phyloP scores from a whole-genome alignment of 768 basidiomycete genomes.

The Amanita polypyramis region DNA sequence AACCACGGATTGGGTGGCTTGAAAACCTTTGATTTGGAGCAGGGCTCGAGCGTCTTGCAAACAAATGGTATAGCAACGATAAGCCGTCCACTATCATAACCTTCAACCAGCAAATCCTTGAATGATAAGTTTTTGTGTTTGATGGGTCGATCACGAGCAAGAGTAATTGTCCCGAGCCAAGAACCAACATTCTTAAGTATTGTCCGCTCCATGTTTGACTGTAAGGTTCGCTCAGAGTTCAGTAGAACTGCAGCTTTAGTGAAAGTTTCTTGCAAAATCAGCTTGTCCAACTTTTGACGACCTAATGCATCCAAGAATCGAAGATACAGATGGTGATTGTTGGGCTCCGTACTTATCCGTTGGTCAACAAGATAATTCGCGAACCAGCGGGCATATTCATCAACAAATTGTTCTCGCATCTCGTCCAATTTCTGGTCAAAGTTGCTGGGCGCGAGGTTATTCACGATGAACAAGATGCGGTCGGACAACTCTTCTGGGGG shows the following conservation, averaged over 20 bases:
- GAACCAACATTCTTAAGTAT: slow-evolving; percentile 89
- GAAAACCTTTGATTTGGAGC: slow-evolving; percentile 85
- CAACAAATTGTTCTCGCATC: slow-evolving; percentile 77
- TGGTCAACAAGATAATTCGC: slow-evolving; percentile 97
- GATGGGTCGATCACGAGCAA: slow-evolving; percentile 89
- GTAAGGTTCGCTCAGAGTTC: slow-evolving; percentile 86
- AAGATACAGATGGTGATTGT: slow-evolving; percentile 93
- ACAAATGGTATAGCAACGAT: slow-evolving; percentile 96
- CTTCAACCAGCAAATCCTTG: slow-evolving; percentile 96
- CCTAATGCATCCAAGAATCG: slow-evolving; percentile 85
- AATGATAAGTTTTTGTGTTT: slow-evolving; percentile 89
- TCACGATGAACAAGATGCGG: slow-evolving; percentile 94
- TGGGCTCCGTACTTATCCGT: slow-evolving; percentile 90
- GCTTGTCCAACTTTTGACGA: slow-evolving; percentile 51
- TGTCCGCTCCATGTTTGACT: slow-evolving; percentile 75
- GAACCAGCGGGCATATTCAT: slow-evolving; percentile 87
- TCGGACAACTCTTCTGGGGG: slow-evolving; percentile 88
- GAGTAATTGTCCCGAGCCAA: slow-evolving; percentile 90
- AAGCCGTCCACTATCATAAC: slow-evolving; percentile 84
- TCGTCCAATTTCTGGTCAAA: slow-evolving; percentile 82
- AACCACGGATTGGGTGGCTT: slow-evolving; percentile 97
- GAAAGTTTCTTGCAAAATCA: slow-evolving; percentile 91
- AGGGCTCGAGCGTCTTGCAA: slow-evolving; percentile 92
- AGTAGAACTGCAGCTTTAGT: slow-evolving; percentile 77
- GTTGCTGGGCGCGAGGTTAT: slow-evolving; percentile 92